phyloP scores from a whole-genome alignment of 768 basidiomycete species.

The Boletellus sp. region DNA sequence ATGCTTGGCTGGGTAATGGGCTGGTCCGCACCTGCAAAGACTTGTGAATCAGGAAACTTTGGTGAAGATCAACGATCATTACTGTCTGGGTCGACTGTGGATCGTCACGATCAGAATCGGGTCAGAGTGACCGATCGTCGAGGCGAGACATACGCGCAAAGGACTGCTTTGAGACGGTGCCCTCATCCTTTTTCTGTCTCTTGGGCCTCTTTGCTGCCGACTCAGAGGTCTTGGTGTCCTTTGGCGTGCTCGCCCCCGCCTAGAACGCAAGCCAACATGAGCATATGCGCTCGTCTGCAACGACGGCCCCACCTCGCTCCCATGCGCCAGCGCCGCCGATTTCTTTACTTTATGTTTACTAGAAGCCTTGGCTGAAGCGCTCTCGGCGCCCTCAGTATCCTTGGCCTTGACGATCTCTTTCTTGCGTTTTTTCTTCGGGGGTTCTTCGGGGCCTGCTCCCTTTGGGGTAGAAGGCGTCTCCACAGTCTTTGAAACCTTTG shows the following conservation, averaged over 20 bases:
- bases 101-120: not conserved
- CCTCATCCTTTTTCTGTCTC: conserved; percentile 8
- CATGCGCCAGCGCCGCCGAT: not conserved
- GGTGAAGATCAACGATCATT: not conserved
- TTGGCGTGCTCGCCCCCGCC: conserved; percentile 2
- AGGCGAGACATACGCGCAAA: conserved; percentile 12
- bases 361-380: conserved; percentile 9
- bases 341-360: conserved; percentile 1
- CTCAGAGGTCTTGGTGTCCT: not conserved
- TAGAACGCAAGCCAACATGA: conserved; percentile 7
- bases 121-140: not conserved
- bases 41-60: not conserved
- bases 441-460: not conserved
- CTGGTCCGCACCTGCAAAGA: conserved; percentile 5
- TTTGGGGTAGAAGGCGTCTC: not conserved
- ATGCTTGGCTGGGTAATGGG: not conserved
- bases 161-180: not conserved
- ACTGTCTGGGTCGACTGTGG: conserved; percentile 7
- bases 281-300: not conserved
- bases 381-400: conserved; percentile 1
- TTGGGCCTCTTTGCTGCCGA: conserved; percentile 3
- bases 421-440: conserved; percentile 20
- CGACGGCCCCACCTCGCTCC: conserved; percentile 10
- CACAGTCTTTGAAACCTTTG: not conserved
- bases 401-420: conserved; percentile 3